These are phyloP conservation scores for Aspergillus pseudoviridinutans DNA, from an alignment of 2,329 filamentous ascomycete species.

Conservation along the genomic window DNA sequence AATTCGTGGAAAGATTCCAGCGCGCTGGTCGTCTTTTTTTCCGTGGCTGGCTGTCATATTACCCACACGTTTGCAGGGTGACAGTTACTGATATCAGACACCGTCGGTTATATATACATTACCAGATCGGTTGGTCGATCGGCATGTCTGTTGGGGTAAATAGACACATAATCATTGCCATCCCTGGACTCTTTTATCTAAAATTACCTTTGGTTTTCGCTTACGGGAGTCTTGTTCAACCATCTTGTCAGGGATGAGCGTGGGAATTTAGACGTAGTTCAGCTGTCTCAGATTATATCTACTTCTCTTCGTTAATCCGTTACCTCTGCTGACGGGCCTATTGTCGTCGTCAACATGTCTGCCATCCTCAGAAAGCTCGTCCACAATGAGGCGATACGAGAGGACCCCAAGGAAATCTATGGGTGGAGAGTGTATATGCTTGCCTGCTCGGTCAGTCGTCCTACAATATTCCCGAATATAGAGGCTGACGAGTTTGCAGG, in stretches of 20 bases:
- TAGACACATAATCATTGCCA: not conserved
- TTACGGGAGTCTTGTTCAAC: not conserved
- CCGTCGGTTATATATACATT: not conserved
- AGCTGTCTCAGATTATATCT: not conserved
- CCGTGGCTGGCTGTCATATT: not conserved
- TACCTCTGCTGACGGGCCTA: not conserved
- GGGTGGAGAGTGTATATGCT: constrained; percentile 65
- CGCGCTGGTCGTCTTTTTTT: not conserved
- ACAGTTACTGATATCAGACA: not conserved
- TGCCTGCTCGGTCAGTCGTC: constrained; percentile 51
- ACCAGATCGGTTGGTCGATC: not conserved
- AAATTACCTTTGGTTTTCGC: not conserved
- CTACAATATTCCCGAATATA: not conserved
- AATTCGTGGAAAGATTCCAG: constrained; percentile 7
- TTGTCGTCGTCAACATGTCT: constrained; percentile 31
- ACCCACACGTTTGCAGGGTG: not conserved
- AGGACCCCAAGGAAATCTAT: constrained; percentile 64
- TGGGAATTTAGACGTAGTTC: not conserved
- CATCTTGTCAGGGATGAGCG: not conserved
- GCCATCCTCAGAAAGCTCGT: constrained; percentile 54
- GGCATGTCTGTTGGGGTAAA: not conserved
- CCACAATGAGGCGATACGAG: constrained; percentile 67
- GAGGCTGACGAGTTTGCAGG: constrained; percentile 23
- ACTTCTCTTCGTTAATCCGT: not conserved
- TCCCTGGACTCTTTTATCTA: not conserved